Evolutionary conservation across 192 early-diverging fungal species (phyloP), one percentile per base, ranked within the genome.

Genomic region (Allomyces arbusculus): DNA sequence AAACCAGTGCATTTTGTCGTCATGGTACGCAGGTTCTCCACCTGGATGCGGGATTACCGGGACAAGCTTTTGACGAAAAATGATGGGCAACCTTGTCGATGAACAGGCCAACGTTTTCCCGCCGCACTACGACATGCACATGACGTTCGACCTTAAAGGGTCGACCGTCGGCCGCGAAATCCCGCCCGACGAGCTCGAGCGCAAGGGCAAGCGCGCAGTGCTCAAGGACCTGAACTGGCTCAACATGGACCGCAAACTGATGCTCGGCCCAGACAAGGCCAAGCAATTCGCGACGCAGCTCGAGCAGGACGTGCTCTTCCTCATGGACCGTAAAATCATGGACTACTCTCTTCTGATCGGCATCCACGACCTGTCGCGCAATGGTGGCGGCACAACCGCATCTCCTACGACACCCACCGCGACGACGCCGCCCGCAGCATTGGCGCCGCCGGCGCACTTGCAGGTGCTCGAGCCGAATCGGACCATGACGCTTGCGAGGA

Each of bases 1-100:
- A 87, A 87, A 63, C 96, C 97, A 74, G 90, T 99, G 62, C 94
- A 97, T 77, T 99, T 99, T 79, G 91, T 99, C 10, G 93, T 99
- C 22, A 99, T 99, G 96, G 50, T 58, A 20, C 33, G 16, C 33
- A 8, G 33, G 4, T 40, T 40, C 33, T 40, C 33, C 33, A 40
- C 33, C 33, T 28, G 26, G 26, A 28, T 28, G 26, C 4, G 26
- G 26, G 26, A 4, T 28, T 28, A 4, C 26, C 1, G 4, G 26
- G 26, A 1, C 4, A 28, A 28, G 26, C n/a, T n/a, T n/a, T n/a
- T n/a, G n/a, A n/a, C n/a, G n/a, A n/a, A n/a, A 28, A 28, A 1
- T 28, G 26, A 28, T 4, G 26, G 2, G 26, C 4, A 1, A 1
- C 4, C 26, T 3, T 28, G 26, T 1, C 2, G 12, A 58, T 58